These are phyloP conservation scores for Colletotrichum tofieldiae DNA, from an alignment of 2,329 filamentous ascomycete genomes.

Conservation along the genomic window DNA sequence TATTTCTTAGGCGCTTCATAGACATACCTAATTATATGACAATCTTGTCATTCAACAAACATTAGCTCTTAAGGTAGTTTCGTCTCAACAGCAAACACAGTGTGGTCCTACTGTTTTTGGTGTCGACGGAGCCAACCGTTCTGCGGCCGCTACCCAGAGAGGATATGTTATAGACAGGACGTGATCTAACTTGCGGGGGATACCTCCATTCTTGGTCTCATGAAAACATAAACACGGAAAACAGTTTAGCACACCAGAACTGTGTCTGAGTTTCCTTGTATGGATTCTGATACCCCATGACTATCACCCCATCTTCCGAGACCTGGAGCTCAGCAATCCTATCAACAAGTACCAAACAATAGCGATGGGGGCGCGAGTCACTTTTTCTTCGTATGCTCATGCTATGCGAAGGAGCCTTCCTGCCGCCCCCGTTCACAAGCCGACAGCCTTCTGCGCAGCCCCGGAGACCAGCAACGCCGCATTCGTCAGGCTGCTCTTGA, in stretches of 20 bases:
- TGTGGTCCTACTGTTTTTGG: no score
- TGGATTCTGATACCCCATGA: not conserved
- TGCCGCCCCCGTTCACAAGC: not conserved
- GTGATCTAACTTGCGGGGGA: no score
- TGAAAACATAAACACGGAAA: not conserved
- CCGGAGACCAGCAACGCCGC: constrained; percentile 16
- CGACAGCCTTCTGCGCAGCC: not conserved
- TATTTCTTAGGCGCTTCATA: not conserved
- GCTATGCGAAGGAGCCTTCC: not conserved
- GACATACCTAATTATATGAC: not conserved
- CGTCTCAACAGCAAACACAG: no score
- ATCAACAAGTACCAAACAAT: no score
- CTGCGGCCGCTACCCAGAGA: no score
- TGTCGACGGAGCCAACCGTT: no score
- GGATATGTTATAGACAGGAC: no score
- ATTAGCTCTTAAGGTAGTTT: no score
- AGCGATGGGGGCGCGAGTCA: no score
- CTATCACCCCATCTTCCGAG: not conserved
- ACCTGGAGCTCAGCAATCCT: not conserved
- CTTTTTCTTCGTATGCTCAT: not conserved
- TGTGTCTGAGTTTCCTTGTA: not conserved
- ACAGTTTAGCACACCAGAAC: no score
- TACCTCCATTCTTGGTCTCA: no score
- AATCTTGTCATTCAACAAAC: no score
- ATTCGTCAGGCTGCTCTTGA: constrained; percentile 3